Base-by-base conservation (phyloP, 352 stramenopile species). In the Elongisporangium senticosum region DNA sequence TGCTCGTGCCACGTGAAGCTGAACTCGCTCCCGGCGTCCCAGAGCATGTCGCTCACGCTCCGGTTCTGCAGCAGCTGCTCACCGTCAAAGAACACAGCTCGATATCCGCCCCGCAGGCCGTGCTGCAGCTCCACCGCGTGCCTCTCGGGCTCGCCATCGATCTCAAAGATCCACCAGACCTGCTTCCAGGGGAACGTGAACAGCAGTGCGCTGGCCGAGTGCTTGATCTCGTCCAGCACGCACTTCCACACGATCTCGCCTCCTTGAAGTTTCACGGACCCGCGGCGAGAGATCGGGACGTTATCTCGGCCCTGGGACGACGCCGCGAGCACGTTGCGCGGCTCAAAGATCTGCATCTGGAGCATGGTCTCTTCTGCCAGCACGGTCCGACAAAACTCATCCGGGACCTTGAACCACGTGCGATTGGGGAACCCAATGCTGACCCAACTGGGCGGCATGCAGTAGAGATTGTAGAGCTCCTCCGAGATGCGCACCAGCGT, bases 131-230 rank as follows among this genome's bases (percentile, higher is more conserved):
- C 83, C 24, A 93, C 72, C 24, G 70, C 83, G 68, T 91, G 76
- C 43, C 64, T 68, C 55, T 81, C 78, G 24, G 74, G 76, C 20
- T 61, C 72, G 5, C 63, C 69, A 39, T 84, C 68, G 55, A 87
- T 53, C 60, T 83, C 75, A 48, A 93, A 83, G 53, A 90, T 80
- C 84, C 84, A 93, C 84, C 84, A 93, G 43, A 91, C 67, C 56
- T 93, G 84, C 58, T 93, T 93, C 84, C 84, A 93, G 49, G 84
- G 84, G 57, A 93, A 93, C 33, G 84, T 93, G 57, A 90, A 89
- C 52, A 93, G 53, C 15, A 93, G 61, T 17, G 84, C 79, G 24
- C 81, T 91, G 20, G 81, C 81, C 1, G 79, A 58, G 55, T 93
- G 84, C 61, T 93, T 93, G 63, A 93, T 93, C 67, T 93, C 84